phyloP scores from a whole-genome alignment of 768 basidiomycete species.

The Imleria badia region DNA sequence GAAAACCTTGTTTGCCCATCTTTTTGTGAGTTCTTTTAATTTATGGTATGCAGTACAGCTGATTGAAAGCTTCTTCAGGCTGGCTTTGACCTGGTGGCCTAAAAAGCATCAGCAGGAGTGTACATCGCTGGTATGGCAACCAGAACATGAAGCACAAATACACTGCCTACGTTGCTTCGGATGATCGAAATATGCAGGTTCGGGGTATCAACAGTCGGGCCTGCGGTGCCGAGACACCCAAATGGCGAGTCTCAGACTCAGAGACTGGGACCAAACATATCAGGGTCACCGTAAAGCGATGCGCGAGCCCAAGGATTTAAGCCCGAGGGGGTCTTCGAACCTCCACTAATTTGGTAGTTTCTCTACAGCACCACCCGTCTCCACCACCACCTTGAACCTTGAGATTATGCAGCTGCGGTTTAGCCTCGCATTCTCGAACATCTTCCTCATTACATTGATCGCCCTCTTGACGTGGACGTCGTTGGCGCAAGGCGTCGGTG shows the following conservation, averaged over 20 bases:
- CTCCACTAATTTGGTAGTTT: background rate
- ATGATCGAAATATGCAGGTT: background rate
- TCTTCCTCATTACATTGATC: background rate
- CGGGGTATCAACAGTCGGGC: too few species aligned
- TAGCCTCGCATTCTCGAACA: background rate
- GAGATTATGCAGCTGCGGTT: conserved; percentile 1
- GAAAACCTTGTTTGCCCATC: background rate
- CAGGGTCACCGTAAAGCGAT: conserved; percentile 3
- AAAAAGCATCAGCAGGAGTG: background rate
- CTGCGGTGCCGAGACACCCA: conserved; percentile 1
- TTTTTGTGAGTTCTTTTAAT: background rate
- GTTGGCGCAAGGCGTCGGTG: conserved; percentile 5
- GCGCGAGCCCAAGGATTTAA: conserved; percentile 5
- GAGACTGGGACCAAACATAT: background rate
- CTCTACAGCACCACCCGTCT: background rate
- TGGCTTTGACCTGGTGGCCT: background rate
- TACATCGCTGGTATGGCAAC: background rate
- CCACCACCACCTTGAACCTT: background rate
- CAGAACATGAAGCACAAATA: background rate
- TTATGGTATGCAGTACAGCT: too few species aligned
- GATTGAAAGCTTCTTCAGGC: too few species aligned
- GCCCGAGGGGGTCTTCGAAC: background rate
- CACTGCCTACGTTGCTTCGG: too few species aligned
- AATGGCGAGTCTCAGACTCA: background rate
- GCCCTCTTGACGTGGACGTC: conserved; percentile 5